Evolutionary conservation across 2,329 filamentous ascomycete genomes (phyloP).

Genomic region (Raffaelea albimanens): DNA sequence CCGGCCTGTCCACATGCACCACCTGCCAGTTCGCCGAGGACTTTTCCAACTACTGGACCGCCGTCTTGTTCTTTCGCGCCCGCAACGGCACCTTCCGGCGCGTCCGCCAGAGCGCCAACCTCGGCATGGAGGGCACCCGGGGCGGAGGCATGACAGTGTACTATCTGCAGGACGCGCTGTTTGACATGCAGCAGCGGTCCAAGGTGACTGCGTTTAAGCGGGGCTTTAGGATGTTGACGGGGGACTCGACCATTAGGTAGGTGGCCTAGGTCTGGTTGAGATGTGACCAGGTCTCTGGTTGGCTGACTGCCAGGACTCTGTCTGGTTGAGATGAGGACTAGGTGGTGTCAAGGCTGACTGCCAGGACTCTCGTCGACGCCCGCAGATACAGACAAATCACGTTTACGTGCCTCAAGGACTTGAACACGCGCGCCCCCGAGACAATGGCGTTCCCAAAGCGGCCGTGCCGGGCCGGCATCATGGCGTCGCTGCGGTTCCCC

Average conservation of each 20-base stretch:
- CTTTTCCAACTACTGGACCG: slow-evolving; percentile 20
- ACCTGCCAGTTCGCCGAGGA: slow-evolving; percentile 23
- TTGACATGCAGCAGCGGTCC: slow-evolving; percentile 18
- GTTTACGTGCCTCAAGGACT: no score
- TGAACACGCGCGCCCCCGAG: no score
- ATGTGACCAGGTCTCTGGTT: no score
- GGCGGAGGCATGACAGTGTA: slow-evolving; percentile 25
- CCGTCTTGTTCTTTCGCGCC: slow-evolving; percentile 17
- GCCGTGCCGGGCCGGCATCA: slow-evolving; percentile 22
- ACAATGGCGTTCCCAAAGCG: slow-evolving; percentile 23
- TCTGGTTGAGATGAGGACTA: no score
- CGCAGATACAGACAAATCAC: slow-evolving; percentile 18
- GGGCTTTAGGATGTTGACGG: slow-evolving; percentile 34
- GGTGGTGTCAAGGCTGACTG: slow-evolving; percentile 31
- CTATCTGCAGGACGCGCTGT: slow-evolving; percentile 12
- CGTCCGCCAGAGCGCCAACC: slow-evolving; percentile 17
- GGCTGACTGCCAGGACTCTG: no score
- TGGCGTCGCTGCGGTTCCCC: slow-evolving; percentile 33
- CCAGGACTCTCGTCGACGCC: slow-evolving; percentile 26
- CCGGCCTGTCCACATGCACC: slow-evolving; percentile 18
- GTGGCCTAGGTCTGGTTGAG: slow-evolving; percentile 21
- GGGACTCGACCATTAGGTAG: slow-evolving; percentile 25
- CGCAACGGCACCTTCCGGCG: slow-evolving; percentile 16
- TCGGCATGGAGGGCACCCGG: slow-evolving; percentile 16
- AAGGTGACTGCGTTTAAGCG: slow-evolving; percentile 31